Base-by-base conservation (phyloP, 371 early-diverging fungal genomes). In the Mucor mucedo region DNA sequence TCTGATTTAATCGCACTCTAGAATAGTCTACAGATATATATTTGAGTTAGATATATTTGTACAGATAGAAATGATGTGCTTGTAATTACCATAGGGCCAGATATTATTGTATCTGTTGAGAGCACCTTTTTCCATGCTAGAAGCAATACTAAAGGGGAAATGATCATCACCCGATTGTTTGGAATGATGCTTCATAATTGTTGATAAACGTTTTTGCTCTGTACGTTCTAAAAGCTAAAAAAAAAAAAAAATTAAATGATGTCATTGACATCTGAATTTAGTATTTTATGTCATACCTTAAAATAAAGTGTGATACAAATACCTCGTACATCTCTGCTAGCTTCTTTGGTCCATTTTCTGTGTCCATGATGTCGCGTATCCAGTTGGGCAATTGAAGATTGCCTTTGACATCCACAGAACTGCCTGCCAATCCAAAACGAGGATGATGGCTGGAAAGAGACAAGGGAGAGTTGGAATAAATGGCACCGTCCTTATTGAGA, bases 81-180 rank as follows among this genome's bases (percentile, higher is more conserved):
- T 21, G n/a, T 47, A 21, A 27, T 58, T 62, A 86, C 89, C 69
- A 58, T 80, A 92, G 0, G 90, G 86, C 79, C 92, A 83, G 35
- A 92, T 87, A 60, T 93, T 91, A 55, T 75, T 73, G 72, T 94
- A 94, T 32, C 93, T 72, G 63, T 89, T 88, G 60, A 81, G 71
- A 42, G 76, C 65, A 5, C 85, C 87, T 45, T 82, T 81, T 70
- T 87, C 89, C n/a, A 84, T 69, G 10, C 78, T 78, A 5, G 82
- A 79, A 21, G 80, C 62, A 35, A 87, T 83, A 53, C 84, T 83
- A 35, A 76, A 76, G 7, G 77, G 80, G 32, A 69, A 64, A 6
- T 66, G 59, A 5, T 62, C 57, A 28, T 66, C 56, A 45, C 35
- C 48, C 47, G 58, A 13, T 54, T 52, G 61, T 5, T 27, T 33